These are phyloP conservation scores for Paxillus involutus DNA, from an alignment of 768 basidiomycete species.

Conservation along the genomic window DNA sequence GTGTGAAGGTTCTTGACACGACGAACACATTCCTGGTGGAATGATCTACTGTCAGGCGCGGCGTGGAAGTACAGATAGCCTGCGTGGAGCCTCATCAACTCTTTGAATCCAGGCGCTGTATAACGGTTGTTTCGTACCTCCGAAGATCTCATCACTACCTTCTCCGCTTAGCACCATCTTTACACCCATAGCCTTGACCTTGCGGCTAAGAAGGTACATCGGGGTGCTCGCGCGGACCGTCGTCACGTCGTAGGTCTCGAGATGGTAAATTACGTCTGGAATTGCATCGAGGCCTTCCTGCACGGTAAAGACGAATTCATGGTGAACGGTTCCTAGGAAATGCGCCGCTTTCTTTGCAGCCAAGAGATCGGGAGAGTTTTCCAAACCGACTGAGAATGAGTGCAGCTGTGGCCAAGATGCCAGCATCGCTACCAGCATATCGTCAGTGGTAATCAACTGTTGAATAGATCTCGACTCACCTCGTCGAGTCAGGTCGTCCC, in stretches of 20 bases:
- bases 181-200: conserved; percentile 99
- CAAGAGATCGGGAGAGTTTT: conserved; percentile 91
- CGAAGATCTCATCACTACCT: conserved; percentile 96
- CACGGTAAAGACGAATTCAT: conserved; percentile 97
- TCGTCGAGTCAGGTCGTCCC: conserved; percentile 47
- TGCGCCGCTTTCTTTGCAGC: conserved; percentile 93
- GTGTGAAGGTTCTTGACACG: conserved; percentile 98
- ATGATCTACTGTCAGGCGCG: conserved; percentile 82
- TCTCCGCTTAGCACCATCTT: conserved; percentile 99
- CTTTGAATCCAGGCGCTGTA: neutral
- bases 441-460: neutral
- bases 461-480: conserved; percentile 37
- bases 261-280: conserved; percentile 95
- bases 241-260: conserved; percentile 99
- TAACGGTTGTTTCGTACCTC: conserved; percentile 54
- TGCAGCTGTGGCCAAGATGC: conserved; percentile 94
- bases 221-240: conserved; percentile 97
- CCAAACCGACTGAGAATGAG: conserved; percentile 95
- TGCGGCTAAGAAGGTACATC: conserved; percentile 97
- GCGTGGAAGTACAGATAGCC: conserved; percentile 99
- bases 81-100: conserved; percentile 27
- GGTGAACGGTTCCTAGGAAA: conserved; percentile 92
- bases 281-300: conserved; percentile 98
- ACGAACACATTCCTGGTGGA: conserved; percentile 93
- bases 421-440: conserved; percentile 53